Evolutionary conservation across 1,284 basidiomycete species (phyloP), one percentile per base, ranked within the genome.

Genomic region (Neolentinus lepideus): DNA sequence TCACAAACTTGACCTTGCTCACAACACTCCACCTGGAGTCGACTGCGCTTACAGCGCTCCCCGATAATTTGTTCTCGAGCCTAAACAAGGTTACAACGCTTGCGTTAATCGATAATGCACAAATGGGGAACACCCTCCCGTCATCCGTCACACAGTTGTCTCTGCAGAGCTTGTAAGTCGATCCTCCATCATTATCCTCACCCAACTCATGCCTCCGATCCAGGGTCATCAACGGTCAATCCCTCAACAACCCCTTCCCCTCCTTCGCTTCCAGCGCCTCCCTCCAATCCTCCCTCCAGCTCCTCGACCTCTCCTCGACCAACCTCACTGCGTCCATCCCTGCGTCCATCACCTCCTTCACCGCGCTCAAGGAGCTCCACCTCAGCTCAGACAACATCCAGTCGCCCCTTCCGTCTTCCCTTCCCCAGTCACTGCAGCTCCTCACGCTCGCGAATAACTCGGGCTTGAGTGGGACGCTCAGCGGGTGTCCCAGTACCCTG

Each of bases 11-110:
- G 57, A 70, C 71, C 9, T 62, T 64, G 9, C 67, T 81, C 16
- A 63, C 66, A 27, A 69, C 64, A 14, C 64, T 80, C n/a, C 69
- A 77, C 56, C 63, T 80, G 3, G 71, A 80, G 63, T 72, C 74
- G 1, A 81, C 79, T 1, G 71, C 69, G 1, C 68, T 81, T 38
- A 67, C 66, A 16, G 60, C 70, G 12, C 57, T 77, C n/a, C 71
- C 72, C 2, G 64, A 73, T 54, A 63, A 64, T 36, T 27, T 76
- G 29, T 72, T 74, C 58, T 58, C 66, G 11, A 67, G 69, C 1
- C 59, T 73, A 27, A 67, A 66, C 27, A 67, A 64, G 14, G 58
- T 81, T n/a, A 69, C 70, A 2, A 69, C 74, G 24, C 60, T 81
- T 26, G 69, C 69, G 6, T 65, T 81, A 21, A 67, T 76, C 26